Evolutionary conservation across 495 filamentous ascomycete species (phyloP), one percentile per base, ranked within the genome.

Genomic region (Rusavskia elegans): DNA sequence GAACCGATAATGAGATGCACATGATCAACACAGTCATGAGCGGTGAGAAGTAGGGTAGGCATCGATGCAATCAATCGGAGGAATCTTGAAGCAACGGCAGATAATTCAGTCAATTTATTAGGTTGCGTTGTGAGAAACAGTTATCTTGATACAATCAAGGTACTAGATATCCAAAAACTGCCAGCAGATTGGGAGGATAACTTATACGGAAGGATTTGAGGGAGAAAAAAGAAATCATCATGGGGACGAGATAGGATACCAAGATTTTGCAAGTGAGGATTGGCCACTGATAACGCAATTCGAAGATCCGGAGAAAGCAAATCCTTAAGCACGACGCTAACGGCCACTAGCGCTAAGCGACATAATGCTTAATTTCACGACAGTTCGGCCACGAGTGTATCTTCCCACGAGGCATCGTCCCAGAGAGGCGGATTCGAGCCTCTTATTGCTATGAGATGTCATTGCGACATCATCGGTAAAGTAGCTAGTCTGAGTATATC

Each of bases 1-100:
- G 84, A 79, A 35, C 93, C 92, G 48, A 96, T 61, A 45, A 98
- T 81, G 38, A 98, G 70, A 65, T 97, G 92, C 48, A 89, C 68
- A 57, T 95, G 88, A 2, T 73, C 76, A 1, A 79, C 75, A 44
- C 75, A 83, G 60, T 95, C 81, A 53, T 82, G 72, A 9, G 89
- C 82, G 36, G 87, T 83, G 48, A 98, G 76, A 25, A 98, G 71
- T 13, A 86, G 67, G 23, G 61, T 37, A 21, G 56, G 48, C 59
- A 59, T 61, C 39, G 30, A 27, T 3, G 25, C 25, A 27, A 27
- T 27, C 5, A 5, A 27, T 27, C 5, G 25, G 2, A 27, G 2
- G 25, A 27, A 27, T 17, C 17, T 17, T 2, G 37, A 39, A 13
- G 17, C 11, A 39, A 19, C 37, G 4, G 17, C 37, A 39, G 17